Evolutionary conservation across 78 protist species (phyloP).

Genomic region (Tieghemostelium lacteum): DNA sequence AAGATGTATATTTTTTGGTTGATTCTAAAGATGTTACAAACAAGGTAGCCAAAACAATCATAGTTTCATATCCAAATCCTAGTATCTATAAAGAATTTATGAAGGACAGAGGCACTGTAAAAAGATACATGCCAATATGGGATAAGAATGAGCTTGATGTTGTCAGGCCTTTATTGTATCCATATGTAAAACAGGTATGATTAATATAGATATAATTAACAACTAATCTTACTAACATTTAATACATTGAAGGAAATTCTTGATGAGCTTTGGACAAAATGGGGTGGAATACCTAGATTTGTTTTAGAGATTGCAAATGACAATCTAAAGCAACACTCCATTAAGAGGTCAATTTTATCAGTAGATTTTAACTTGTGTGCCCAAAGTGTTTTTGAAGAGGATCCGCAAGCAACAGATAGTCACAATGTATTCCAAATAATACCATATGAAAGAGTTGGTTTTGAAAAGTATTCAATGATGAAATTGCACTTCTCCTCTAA

Average conservation of each 20-base stretch:
- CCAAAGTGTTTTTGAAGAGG: slow-evolving; percentile 4
- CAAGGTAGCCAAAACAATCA: slow-evolving; percentile 30
- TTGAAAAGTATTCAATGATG: background rate
- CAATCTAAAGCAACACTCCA: background rate
- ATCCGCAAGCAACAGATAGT: slow-evolving; percentile 11
- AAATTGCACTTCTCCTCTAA: slow-evolving; percentile 34
- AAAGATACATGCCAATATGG: slow-evolving; percentile 28
- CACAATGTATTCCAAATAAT: slow-evolving; percentile 47
- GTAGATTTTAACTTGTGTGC: background rate
- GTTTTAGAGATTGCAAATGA: slow-evolving; percentile 26
- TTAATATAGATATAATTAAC: background rate
- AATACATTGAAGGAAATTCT: background rate
- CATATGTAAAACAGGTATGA: slow-evolving; percentile 19
- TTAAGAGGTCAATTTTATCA: background rate
- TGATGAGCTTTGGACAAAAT: slow-evolving; percentile 13
- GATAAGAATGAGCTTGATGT: slow-evolving; percentile 5
- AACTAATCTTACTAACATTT: background rate
- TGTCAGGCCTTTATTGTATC: slow-evolving; percentile 21
- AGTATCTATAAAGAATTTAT: slow-evolving; percentile 24
- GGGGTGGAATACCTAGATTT: slow-evolving; percentile 51
- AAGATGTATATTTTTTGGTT: slow-evolving; percentile 2
- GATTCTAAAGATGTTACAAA: background rate
- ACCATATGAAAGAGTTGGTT: background rate
- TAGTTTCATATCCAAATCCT: slow-evolving; percentile 32
- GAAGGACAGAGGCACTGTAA: background rate